Evolutionary conservation across 2,329 filamentous ascomycete species (phyloP), one percentile per base, ranked within the genome.

Genomic region (Nothopassalora personata): DNA sequence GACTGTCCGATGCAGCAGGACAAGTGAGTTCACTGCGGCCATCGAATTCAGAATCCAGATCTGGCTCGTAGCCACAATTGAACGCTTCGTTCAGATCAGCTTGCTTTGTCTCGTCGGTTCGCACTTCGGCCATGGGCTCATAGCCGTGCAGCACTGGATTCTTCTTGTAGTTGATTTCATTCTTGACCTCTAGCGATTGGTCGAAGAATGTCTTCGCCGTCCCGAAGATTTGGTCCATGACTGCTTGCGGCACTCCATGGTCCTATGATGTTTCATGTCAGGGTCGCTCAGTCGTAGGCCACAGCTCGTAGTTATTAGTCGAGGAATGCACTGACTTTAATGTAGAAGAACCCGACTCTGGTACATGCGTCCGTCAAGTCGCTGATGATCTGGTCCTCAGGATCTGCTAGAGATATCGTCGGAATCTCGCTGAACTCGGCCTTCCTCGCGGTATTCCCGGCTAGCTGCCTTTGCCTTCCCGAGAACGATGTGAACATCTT

Each of bases 61-160:
- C 54, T n/a, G 56, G 48, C 50, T 67, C 63, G 39, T 66, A 66
- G 13, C 62, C 66, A 30, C 64, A 67, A 45, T 66, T 67, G 61
- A 67, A 67, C 6, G 63, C 64, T 51, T 68, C 66, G 28, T 63
- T 66, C 45, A 90, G 80, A n/a, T 83, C 83, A 15, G 72, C 68
- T 10, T 71, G 73, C 67, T 87, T 82, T 11, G 72, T 75, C 30
- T 85, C 73, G 53, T 80, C 79, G 18, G 81, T 84, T 10, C 86
- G 83, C 74, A 91, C 91, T 73, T 91, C 88, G 49, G 86, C 89
- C 88, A 92, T 67, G 78, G 79, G 53, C 90, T 76, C 45, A 76
- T 76, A 69, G 86, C 80, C 75, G 91, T 93, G 64, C 83, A 79
- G 9, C 78, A 78, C 56, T 77, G 71, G 5, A 83, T 87, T 84